Base-by-base conservation (phyloP, 169 alveolate genomes). In the Cryptosporidium ubiquitum region DNA sequence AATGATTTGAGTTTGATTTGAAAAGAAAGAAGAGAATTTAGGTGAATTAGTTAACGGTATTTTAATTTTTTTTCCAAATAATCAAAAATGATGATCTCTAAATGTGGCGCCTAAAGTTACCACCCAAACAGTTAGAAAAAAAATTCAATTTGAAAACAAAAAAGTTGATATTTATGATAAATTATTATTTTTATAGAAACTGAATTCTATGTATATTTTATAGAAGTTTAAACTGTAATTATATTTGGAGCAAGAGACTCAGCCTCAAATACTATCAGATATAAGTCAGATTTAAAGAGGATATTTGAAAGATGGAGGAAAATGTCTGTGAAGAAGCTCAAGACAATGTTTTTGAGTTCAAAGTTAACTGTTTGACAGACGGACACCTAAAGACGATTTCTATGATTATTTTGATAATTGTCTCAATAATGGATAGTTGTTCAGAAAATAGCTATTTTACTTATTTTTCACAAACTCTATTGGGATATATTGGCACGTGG, bases 361-460 rank as follows among this genome's bases (percentile, higher is more conserved):
- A 58, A 40, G 85, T 73, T 7, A 73, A 73, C 51, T 52, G 71
- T 39, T 26, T 73, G 68, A 73, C 85, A 0, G 68, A 73, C 31
- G 69, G 85, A 5, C 85, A 79, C 40, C 52, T 79, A 16, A 79
- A 79, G 68, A 79, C 86, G 47, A 79, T 79, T 40, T 61, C 86
- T n/a, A 47, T 79, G 7, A 31, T 79, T 26, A 7, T 79, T 23
- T 31, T 79, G 79, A 49, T 79, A 2, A 37, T 61, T 18, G 61
- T 61, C 23, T 40, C 75, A 42, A 79, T 64, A n/a, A 60, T 79
- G 35, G 75, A 79, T 31, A 42, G 40, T 51, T 79, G 42, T 16
- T 20, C 29, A 5, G 75, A 64, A 31, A 79, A 79, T 44, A 23
- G 68, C 12, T 20, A 79, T 37, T 64, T 79, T 79, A 18, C 86